Base-by-base conservation (phyloP, 2,329 filamentous ascomycete species). In the Dothistroma pini region DNA sequence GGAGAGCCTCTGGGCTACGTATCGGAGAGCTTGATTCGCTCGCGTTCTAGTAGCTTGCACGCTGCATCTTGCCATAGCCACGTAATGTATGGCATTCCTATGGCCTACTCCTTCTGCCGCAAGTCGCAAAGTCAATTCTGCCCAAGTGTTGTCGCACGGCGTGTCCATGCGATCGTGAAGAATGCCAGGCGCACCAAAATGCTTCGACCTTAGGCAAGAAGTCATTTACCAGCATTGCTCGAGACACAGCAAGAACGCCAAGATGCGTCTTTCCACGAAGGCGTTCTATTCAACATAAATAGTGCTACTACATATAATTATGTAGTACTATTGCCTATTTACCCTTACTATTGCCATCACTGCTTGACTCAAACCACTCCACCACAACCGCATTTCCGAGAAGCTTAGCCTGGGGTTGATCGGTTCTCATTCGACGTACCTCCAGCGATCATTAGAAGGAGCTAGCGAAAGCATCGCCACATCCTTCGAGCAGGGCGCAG, bases 361-460 rank as follows among this genome's bases (percentile, higher is more conserved):
- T n/a, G n/a, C n/a, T n/a, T 35, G 25, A 53, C 25, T 53, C 25
- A 3, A 29, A 47, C n/a, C 29, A 54, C 53, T 55, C 35, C 35
- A 47, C 35, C 53, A 21, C 31, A 48, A 38, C 54, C 54, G 54
- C 54, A 49, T 19, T 56, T n/a, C 54, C 54, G 54, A 21, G 41
- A 49, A 56, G 54, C 54, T 56, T 49, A 49, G 54, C 54, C 34
- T 3, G 25, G 19, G 22, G 16, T 12, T 11, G 21, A 29, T 25
- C 25, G 34, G 5, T 12, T 16, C 21, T 29, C 16, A 35, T 35
- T 54, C 14, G 51, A 6, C 7, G n/a, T n/a, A n/a, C n/a, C n/a
- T n/a, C n/a, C 11, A 3, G 29, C 1, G 41, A 34, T 11, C 10
- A 25, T 47, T 10, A n/a, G 44, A 32, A 31, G 6, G n/a, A 31